A percentile compares a stretch with the other conserved stretches of the same genome.
phyloP scores from a whole-genome alignment of 331 rosid species.

The Rosa hybrid region DNA sequence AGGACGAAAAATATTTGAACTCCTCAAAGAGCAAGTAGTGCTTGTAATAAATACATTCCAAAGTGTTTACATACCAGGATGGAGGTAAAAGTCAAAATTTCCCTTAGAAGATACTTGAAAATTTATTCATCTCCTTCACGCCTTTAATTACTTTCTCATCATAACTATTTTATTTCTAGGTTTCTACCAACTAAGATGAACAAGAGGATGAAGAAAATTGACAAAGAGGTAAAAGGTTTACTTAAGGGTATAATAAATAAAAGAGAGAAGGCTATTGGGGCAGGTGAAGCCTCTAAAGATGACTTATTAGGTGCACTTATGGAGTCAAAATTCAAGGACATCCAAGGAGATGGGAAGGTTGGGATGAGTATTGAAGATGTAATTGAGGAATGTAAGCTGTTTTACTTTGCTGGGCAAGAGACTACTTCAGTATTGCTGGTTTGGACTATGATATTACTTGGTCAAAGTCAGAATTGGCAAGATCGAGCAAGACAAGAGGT shows the following conservation, averaged over 20 bases:
- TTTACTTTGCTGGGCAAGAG: slow-evolving; percentile 51
- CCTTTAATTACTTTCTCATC: not conserved
- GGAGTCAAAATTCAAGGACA: slow-evolving; percentile 39
- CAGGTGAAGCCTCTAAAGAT: slow-evolving; percentile 13
- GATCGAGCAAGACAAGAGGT: slow-evolving; percentile 46
- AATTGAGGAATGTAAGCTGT: slow-evolving; percentile 46
- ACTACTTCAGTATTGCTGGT: slow-evolving; percentile 39
- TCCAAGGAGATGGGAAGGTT: slow-evolving; percentile 19
- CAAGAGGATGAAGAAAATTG: slow-evolving; percentile 26
- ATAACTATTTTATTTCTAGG: slow-evolving; percentile 8
- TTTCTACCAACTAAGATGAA: slow-evolving; percentile 34
- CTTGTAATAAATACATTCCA: not conserved
- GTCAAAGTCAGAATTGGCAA: slow-evolving; percentile 46
- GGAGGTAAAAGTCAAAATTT: slow-evolving; percentile 27
- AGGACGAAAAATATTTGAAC: slow-evolving; percentile 32
- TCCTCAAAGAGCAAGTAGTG: slow-evolving; percentile 20
- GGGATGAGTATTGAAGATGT: slow-evolving; percentile 44
- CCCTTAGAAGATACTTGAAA: not conserved
- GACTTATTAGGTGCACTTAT: slow-evolving; percentile 35
- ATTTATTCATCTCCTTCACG: too few species aligned
- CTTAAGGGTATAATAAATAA: slow-evolving; percentile 34
- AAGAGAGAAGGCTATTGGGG: slow-evolving; percentile 34
- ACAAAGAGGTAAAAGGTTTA: slow-evolving; percentile 4
- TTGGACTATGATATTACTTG: slow-evolving; percentile 42
- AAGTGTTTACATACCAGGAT: slow-evolving; percentile 35